Conservation (phyloP, 352 stramenopile genomes). For the Globisporangium heterothallicum region DNA sequence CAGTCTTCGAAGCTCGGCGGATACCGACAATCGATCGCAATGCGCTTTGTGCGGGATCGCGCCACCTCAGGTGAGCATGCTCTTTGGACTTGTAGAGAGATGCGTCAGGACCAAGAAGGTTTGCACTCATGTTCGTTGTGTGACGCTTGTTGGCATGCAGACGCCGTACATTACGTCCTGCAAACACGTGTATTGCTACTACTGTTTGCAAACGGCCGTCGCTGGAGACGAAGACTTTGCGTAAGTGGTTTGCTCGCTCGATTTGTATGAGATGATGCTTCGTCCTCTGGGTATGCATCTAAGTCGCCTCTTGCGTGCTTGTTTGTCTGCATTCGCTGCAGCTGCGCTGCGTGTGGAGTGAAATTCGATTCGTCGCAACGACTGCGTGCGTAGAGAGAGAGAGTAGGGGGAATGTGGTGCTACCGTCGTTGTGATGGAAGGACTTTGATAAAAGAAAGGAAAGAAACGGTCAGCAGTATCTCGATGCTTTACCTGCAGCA, state of each 20-base stretch:
- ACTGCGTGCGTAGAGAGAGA: conserved; percentile 26
- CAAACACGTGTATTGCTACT: conserved; percentile 86
- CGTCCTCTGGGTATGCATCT: too few relatives aligned
- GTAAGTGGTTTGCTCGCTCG: conserved; percentile 28
- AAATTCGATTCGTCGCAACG: conserved; percentile 65
- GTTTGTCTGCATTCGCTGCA: too few relatives aligned
- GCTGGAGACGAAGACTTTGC: conserved; percentile 60
- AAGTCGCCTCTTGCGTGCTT: too few relatives aligned
- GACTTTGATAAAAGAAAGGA: too few relatives aligned
- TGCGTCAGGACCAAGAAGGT: not conserved
- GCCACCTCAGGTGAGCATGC: conserved; percentile 33
- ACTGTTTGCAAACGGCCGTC: conserved; percentile 76
- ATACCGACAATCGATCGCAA: conserved; percentile 18
- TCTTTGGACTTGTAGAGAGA: not conserved
- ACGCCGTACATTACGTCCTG: conserved; percentile 87
- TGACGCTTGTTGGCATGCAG: conserved; percentile 16
- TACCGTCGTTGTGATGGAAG: too few relatives aligned
- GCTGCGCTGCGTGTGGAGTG: conserved; percentile 53
- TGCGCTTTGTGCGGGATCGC: conserved; percentile 62
- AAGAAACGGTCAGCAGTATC: too few relatives aligned
- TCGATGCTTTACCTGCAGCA: too few relatives aligned
- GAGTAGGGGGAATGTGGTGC: too few relatives aligned
- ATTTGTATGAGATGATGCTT: too few relatives aligned
- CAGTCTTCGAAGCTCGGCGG: conserved; percentile 8
- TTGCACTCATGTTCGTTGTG: not conserved